Percentiles rank a stretch among this genome's conserved stretches.
phyloP scores from a whole-genome alignment of 805 yeast species.

The Yarrowia osloensis region DNA sequence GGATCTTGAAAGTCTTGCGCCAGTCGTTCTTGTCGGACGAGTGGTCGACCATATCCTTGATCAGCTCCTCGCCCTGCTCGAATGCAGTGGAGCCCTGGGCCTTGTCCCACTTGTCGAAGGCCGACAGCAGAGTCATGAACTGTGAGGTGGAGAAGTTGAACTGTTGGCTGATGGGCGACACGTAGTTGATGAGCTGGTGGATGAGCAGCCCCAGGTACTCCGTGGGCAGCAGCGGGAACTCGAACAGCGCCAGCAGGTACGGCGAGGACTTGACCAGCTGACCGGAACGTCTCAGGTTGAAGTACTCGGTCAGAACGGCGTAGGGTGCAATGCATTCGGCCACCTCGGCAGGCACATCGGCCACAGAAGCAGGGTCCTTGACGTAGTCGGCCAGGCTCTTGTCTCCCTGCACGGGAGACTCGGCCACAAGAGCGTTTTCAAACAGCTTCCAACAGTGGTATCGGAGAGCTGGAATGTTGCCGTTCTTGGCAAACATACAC shows the following conservation, averaged over 20 bases:
- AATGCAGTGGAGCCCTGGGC: constrained; percentile 6
- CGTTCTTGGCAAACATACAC: constrained; percentile 35
- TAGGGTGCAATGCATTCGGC: constrained; percentile 42
- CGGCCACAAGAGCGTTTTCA: constrained; percentile 35
- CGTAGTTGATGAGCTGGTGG: constrained; percentile 22
- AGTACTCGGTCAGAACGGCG: constrained; percentile 38
- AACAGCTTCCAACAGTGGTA: constrained; percentile 38
- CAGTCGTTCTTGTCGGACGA: not conserved
- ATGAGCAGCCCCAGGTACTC: constrained; percentile 34
- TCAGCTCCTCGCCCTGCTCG: not conserved
- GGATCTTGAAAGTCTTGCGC: constrained; percentile 1
- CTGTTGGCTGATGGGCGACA: not conserved
- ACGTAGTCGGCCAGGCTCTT: constrained; percentile 30
- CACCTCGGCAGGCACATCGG: constrained; percentile 34
- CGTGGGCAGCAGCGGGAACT: constrained; percentile 40
- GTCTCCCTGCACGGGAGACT: constrained; percentile 27
- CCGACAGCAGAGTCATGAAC: constrained; percentile 11
- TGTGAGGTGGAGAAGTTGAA: constrained; percentile 2
- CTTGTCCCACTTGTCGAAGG: constrained; percentile 22
- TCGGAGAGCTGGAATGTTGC: constrained; percentile 35
- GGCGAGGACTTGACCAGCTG: constrained; percentile 34
- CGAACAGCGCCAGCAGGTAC: constrained; percentile 36
- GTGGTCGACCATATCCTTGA: constrained; percentile 2
- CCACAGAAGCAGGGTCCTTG: constrained; percentile 19
- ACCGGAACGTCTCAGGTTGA: constrained; percentile 27